A percentile compares a stretch with the other conserved stretches of the same genome.
These are phyloP conservation scores for Pseudocercospora pini-densiflorae DNA, from an alignment of 2,329 filamentous ascomycete species.

Conservation along the genomic window DNA sequence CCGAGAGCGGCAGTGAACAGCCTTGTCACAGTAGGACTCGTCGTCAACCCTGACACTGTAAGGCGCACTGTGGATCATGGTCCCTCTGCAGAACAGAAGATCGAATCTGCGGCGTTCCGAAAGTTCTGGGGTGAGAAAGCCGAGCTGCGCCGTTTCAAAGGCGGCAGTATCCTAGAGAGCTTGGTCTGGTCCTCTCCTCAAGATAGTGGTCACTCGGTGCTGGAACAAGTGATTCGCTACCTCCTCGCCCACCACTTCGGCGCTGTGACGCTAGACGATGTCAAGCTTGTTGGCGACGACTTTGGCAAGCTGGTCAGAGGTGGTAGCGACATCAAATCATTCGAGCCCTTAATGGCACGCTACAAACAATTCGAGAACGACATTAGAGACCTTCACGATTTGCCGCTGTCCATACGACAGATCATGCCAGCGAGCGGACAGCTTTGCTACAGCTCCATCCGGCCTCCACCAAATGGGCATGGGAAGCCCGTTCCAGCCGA, in stretches of 20 bases:
- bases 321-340: constrained; percentile 54
- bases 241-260: constrained; percentile 72
- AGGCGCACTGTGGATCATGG: constrained; percentile 83
- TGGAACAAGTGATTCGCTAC: constrained; percentile 79
- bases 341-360: constrained; percentile 70
- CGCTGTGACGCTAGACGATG: constrained; percentile 53
- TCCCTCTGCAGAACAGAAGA: constrained; percentile 82
- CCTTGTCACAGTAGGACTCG: constrained; percentile 66
- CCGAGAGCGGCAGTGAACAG: constrained; percentile 33
- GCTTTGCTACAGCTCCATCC: constrained; percentile 73
- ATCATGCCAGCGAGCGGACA: constrained; percentile 73
- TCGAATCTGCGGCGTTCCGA: constrained; percentile 79
- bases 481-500: constrained; percentile 66
- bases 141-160: constrained; percentile 91
- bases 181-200: constrained; percentile 76
- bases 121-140: constrained; percentile 95
- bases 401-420: constrained; percentile 86
- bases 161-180: constrained; percentile 91
- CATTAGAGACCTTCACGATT: constrained; percentile 75
- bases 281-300: constrained; percentile 51
- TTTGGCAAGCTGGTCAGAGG: constrained; percentile 52
- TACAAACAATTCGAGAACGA: constrained; percentile 77
- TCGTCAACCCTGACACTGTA: constrained; percentile 74
- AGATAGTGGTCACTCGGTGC: constrained; percentile 62
- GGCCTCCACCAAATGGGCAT: constrained; percentile 55